Percentiles rank a stretch among this genome's conserved stretches.
Conservation (phyloP, 129 eudicot genomes). For the Chrysanthemum lavandulifolium region DNA sequence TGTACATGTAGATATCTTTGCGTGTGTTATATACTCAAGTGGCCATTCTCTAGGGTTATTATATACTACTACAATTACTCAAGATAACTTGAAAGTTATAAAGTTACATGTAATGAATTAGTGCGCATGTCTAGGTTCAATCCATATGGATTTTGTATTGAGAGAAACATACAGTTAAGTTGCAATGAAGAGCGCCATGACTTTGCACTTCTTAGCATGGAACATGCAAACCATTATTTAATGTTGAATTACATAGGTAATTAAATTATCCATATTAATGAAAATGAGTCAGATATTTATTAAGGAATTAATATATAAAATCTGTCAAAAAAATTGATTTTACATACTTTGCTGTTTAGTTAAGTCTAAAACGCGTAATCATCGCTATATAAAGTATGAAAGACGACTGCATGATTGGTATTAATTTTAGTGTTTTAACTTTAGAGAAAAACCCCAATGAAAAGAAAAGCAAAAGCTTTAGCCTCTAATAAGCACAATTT, state of each 20-base stretch:
- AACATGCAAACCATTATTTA: too few species aligned
- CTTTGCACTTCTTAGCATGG: too few species aligned
- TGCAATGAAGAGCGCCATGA: too few species aligned
- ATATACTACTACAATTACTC: not conserved
- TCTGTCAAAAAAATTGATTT: not conserved
- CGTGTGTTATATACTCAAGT: not conserved
- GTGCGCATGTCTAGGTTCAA: too few species aligned
- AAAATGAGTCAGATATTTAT: too few species aligned
- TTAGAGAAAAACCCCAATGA: not conserved
- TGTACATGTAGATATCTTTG: not conserved
- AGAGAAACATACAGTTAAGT: too few species aligned
- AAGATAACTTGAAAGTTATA: not conserved
- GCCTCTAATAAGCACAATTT: not conserved
- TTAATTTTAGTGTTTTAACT: slow-evolving; percentile 2
- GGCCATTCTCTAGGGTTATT: not conserved
- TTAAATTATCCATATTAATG: too few species aligned
- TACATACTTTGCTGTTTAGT: not conserved
- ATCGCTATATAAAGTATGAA: slow-evolving; percentile 1
- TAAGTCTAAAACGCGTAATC: not conserved
- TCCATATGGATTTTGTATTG: too few species aligned
- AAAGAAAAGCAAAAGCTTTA: not conserved
- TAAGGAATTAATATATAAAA: not conserved
- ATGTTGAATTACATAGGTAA: too few species aligned
- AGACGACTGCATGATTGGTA: slow-evolving; percentile 4
- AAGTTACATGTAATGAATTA: too few species aligned